Conservation (phyloP, 371 early-diverging fungal genomes). For the Apophysomyces elegans region DNA sequence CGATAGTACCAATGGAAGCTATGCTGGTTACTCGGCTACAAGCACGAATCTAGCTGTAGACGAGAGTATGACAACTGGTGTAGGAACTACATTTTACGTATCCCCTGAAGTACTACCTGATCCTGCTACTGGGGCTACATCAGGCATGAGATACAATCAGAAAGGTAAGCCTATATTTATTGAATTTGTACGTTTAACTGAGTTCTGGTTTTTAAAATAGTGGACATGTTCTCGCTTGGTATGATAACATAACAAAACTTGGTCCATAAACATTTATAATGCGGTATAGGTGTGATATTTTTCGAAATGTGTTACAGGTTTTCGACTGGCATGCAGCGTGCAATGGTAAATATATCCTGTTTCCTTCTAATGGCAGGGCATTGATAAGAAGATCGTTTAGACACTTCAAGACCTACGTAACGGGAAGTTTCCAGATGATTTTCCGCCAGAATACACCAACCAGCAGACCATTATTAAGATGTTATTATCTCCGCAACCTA, state of each 20-base stretch:
- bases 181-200: too few relatives aligned
- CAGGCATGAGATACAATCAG: conserved; percentile 60
- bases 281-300: conserved; percentile 56
- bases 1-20: conserved; percentile 29
- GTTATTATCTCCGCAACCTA: conserved; percentile 79
- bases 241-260: not conserved
- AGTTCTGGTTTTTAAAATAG: conserved; percentile 19
- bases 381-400: conserved; percentile 5
- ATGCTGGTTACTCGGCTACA: conserved; percentile 52
- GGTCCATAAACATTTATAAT: conserved; percentile 11
- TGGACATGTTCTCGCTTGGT: conserved; percentile 55
- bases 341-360: conserved; percentile 28
- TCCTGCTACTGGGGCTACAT: conserved; percentile 39
- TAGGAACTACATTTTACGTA: conserved; percentile 94
- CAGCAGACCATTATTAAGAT: conserved; percentile 75
- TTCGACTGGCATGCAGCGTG: conserved; percentile 79
- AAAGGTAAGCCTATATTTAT: conserved; percentile 30
- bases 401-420: conserved; percentile 66
- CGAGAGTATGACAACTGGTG: conserved; percentile 75
- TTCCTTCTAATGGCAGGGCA: not conserved
- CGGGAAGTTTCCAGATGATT: conserved; percentile 78
- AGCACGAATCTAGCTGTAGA: conserved; percentile 44
- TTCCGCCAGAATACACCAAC: conserved; percentile 59
- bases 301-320: conserved; percentile 79
- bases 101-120: conserved; percentile 82